Base-by-base conservation (phyloP, 176 grass and related monocot species). In the Chloris gayana region DNA sequence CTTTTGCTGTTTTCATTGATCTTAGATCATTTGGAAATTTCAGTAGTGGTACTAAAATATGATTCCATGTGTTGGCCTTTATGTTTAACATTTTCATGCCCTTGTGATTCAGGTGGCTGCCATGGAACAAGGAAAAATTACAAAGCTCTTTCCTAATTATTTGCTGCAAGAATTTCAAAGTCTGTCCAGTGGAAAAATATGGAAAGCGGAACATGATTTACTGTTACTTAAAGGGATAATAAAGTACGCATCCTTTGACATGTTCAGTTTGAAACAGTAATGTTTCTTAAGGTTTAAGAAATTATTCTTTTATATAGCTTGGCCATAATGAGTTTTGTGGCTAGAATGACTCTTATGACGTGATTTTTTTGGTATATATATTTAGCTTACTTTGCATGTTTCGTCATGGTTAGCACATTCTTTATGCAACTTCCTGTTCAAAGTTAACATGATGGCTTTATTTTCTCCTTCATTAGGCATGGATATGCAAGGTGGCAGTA, bases 401-500 rank as follows among this genome's bases (percentile, higher is more conserved):
- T 38, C 18, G 22, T 62, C 9, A 57, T 56, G 29, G 26, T 6
- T 66, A 71, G 62, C 64, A 37, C 65, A 47, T 81, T 85, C 1
- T 65, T 64, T 65, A 76, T 27, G 17, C 32, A 39, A 10, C 27
- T 33, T 54, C 63, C 53, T 65, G 47, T 41, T 62, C 73, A 67
- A 73, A 57, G 26, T 41, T 82, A 29, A 68, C 72, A 81, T 76
- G 37, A 57, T 80, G 33, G n/a, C 37, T 14, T 63, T 72, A 57
- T 29, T 81, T 79, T 29, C 15, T 34, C 63, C 32, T 73, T 77
- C 37, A 58, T 74, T 68, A 80, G 97, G 88, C 97, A 99, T 91
- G 97, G 97, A 32, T 99, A 96, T 87, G 97, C 97, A 65, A 96
- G 93, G 84, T 99, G 93, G 93, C 93, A 95, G 56, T 93, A 86